Evolutionary conservation across 2,329 filamentous ascomycete genomes (phyloP).

Genomic region (Nemania bipapillata): DNA sequence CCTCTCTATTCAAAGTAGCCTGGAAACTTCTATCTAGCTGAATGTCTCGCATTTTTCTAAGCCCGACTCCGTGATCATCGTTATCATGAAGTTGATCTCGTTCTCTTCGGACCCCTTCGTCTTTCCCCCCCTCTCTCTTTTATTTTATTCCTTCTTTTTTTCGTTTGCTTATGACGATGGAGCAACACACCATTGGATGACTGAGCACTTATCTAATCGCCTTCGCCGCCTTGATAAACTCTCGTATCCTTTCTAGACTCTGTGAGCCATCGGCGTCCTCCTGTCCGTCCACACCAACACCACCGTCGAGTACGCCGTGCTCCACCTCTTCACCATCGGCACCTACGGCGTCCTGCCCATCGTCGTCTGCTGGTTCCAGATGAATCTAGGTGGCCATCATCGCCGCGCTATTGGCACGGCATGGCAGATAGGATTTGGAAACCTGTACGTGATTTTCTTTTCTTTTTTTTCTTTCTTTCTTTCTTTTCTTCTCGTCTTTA

Average conservation of each 20-base stretch:
- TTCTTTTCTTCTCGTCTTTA: too few species aligned
- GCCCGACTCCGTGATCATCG: neutral
- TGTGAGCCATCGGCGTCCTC: slow-evolving; percentile 82
- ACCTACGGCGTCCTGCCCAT: slow-evolving; percentile 91
- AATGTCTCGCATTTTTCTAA: neutral
- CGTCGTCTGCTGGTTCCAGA: slow-evolving; percentile 83
- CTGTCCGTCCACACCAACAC: slow-evolving; percentile 75
- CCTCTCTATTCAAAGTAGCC: slow-evolving; percentile 12
- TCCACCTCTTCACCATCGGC: slow-evolving; percentile 84
- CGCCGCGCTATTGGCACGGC: slow-evolving; percentile 75
- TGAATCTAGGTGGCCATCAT: slow-evolving; percentile 80
- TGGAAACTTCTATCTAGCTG: neutral
- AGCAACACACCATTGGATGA: neutral
- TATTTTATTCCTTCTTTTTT: neutral
- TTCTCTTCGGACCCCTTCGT: neutral
- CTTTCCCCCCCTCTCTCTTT: neutral
- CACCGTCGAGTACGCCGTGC: slow-evolving; percentile 76
- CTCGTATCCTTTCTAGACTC: slow-evolving; percentile 79
- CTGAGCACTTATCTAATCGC: slow-evolving; percentile 57
- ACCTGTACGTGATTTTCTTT: slow-evolving; percentile 60
- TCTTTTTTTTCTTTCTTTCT: too few species aligned
- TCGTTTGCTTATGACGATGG: neutral
- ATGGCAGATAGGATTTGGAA: slow-evolving; percentile 83
- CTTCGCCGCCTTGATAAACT: slow-evolving; percentile 82
- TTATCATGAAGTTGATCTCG: slow-evolving; percentile 1